A percentile compares a stretch with the other conserved stretches of the same genome.
phyloP scores from a whole-genome alignment of 768 basidiomycete genomes.

The Suillus americanus region DNA sequence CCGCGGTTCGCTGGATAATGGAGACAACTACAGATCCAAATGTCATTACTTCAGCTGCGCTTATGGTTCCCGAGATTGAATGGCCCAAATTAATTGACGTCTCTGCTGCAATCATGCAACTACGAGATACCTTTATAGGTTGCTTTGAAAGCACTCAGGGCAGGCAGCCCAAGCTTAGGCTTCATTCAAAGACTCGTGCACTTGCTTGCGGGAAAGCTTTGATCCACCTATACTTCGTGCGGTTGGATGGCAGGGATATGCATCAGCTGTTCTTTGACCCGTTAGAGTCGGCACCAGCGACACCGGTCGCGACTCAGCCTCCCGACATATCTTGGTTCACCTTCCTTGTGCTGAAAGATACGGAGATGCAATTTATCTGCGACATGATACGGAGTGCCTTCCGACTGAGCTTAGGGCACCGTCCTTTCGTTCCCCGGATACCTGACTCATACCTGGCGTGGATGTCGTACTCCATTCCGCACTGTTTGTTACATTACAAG shows the following conservation, averaged over 20 bases:
- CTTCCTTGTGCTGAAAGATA: background rate
- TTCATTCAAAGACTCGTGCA: background rate
- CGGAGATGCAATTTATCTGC: constrained; percentile 2
- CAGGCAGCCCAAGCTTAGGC: background rate
- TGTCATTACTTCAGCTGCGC: constrained; percentile 2
- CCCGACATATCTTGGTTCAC: constrained; percentile 4
- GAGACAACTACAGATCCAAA: constrained; percentile 5
- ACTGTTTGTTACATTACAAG: constrained; percentile 2
- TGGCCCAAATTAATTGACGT: constrained; percentile 1
- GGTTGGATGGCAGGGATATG: background rate
- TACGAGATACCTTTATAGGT: constrained; percentile 3
- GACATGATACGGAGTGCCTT: constrained; percentile 2
- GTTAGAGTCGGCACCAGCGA: background rate
- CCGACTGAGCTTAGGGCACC: background rate
- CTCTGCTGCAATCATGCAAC: constrained; percentile 2
- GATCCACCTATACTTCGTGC: background rate
- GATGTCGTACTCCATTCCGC: constrained; percentile 5
- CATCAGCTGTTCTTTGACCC: constrained; percentile 1
- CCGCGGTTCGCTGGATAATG: constrained; percentile 6
- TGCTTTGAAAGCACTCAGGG: constrained; percentile 3
- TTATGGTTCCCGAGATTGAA: constrained; percentile 4
- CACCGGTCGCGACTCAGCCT: background rate
- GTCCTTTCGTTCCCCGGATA: background rate
- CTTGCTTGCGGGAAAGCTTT: constrained; percentile 5
- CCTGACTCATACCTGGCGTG: constrained; percentile 4